Conservation (phyloP, 2,329 filamentous ascomycete species). For the Waltergamsia citrina region DNA sequence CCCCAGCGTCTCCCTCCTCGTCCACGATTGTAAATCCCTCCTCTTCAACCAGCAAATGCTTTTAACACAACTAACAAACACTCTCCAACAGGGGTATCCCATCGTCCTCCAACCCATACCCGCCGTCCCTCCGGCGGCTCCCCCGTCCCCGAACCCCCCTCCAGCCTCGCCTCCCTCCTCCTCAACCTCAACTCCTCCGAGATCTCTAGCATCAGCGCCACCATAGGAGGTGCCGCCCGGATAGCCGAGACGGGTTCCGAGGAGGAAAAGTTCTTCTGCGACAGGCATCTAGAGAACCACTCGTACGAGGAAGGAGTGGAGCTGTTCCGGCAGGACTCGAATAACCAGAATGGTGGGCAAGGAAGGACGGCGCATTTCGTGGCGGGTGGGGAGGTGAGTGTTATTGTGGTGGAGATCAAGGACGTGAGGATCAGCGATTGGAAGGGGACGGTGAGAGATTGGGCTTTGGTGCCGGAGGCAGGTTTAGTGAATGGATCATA, state of each 20-base stretch:
- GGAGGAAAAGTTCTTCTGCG: constrained; percentile 77
- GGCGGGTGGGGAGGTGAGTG: constrained; percentile 72
- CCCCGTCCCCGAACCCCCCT: constrained; percentile 54
- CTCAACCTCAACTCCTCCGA: constrained; percentile 87
- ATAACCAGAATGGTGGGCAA: background rate
- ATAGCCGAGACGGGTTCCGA: constrained; percentile 65
- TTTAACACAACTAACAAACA: background rate
- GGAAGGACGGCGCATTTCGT: constrained; percentile 2
- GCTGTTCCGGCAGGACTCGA: constrained; percentile 17
- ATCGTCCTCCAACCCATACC: constrained; percentile 70
- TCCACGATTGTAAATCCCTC: constrained; percentile 66
- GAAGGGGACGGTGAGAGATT: constrained; percentile 91
- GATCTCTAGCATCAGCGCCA: constrained; percentile 80
- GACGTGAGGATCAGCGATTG: constrained; percentile 87
- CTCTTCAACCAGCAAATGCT: background rate
- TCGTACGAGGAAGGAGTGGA: constrained; percentile 53
- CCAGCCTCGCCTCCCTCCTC: constrained; percentile 72
- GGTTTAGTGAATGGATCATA: constrained; percentile 29
- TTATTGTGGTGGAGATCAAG: constrained; percentile 76
- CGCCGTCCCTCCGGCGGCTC: constrained; percentile 51
- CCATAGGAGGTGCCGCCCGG: constrained; percentile 80
- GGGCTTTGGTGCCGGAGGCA: constrained; percentile 33
- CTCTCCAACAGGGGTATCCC: constrained; percentile 60
- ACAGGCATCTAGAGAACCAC: constrained; percentile 83
- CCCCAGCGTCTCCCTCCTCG: constrained; percentile 82